Evolutionary conservation across 345 rosid species (phyloP).

Genomic region (Acer campestre): DNA sequence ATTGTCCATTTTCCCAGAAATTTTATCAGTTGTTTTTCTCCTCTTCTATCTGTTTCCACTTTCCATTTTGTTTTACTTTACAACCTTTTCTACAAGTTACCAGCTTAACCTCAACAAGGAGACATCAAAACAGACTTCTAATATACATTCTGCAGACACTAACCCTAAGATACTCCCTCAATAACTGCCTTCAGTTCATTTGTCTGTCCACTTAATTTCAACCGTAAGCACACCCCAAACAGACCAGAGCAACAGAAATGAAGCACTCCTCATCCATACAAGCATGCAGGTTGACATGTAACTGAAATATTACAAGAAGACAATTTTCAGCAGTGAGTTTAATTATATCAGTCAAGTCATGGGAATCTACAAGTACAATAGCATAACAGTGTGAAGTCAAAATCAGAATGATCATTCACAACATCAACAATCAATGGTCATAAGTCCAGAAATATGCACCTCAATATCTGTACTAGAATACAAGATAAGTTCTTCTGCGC

Average conservation of each 20-base stretch:
- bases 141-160: neutral
- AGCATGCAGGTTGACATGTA: neutral
- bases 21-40: no score
- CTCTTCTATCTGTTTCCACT: neutral
- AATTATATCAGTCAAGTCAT: neutral
- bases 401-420: neutral
- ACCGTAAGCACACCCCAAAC: neutral
- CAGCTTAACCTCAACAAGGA: neutral
- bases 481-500: constrained; percentile 63
- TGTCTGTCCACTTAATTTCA: neutral
- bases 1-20: constrained; percentile 4
- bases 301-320: neutral
- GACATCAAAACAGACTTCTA: neutral
- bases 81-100: neutral
- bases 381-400: neutral
- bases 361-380: neutral
- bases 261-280: neutral
- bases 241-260: constrained; percentile 34
- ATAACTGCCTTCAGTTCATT: neutral
- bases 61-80: neutral
- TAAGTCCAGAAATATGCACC: constrained; percentile 37
- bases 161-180: neutral
- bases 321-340: neutral
- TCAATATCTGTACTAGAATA: constrained; percentile 89
- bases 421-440: neutral